Base-by-base conservation (phyloP, 768 basidiomycete genomes). In the Lentinula sp. region DNA sequence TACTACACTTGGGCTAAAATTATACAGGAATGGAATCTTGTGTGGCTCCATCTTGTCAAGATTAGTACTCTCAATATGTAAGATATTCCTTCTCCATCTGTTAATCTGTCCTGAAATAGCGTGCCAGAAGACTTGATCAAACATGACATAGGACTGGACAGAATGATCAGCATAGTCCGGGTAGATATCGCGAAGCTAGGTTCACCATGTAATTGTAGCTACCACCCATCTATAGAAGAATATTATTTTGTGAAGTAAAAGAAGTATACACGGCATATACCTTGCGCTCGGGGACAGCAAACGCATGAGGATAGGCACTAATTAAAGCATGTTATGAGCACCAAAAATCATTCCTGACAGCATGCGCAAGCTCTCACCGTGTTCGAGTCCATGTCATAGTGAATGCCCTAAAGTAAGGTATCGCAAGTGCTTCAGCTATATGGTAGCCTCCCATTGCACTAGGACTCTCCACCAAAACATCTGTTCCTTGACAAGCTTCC, bases 301-400 rank as follows among this genome's bases (percentile, higher is more conserved):
- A 96, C 2, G 96, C 95, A 70, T 98, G 96, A 2, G 97, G 96
- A 72, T 98, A 99, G 6, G 91, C 95, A 68, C 91, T 90, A 55
- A 45, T 60, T 56, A 48, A 20, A 59, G 28, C 12, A 39, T 16
- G 35, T 35, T 54, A 62, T 28, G 68, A 66, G 36, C 13, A 36
- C 10, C 6, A 39, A 39, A 33, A 37, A 32, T 9, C n/a, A 32
- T 6, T n/a, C n/a, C 57, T 13, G 48, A 59, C 53, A 45, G 12
- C 3, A 15, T 46, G 28, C 20, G 52, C 18, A 18, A 41, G 39
- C 43, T 52, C 67, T 39, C 63, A 83, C 89, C 94, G 84, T 32
- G 96, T 98, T 57, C 96, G 83, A 12, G 93, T 90, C 95, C 96
- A 98, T 0, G 92, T 93, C 97, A 98, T 98, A 0, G 95, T 96